Evolutionary conservation across 257 asterid genomes (phyloP).

Genomic region (Scutellaria barbata): DNA sequence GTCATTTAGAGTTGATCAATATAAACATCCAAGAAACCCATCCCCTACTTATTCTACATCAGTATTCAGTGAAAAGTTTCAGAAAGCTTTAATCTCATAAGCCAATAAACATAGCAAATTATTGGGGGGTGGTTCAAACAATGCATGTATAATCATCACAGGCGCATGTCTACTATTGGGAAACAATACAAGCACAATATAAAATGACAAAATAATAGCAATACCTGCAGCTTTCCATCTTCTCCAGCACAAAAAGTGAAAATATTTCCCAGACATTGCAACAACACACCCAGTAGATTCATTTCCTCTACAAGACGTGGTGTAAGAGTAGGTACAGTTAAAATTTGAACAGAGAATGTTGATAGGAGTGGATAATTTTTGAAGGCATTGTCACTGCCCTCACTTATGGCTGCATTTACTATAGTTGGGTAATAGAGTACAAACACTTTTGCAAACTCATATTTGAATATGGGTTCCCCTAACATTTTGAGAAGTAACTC

Average conservation of each 20-base stretch:
- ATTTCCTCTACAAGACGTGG: conserved; percentile 93
- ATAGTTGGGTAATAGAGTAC: conserved; percentile 80
- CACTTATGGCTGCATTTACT: conserved; percentile 58
- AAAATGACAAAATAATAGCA: conserved; percentile 20
- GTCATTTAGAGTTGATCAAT: background rate
- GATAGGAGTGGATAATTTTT: conserved; percentile 67
- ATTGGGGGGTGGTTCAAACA: conserved; percentile 7
- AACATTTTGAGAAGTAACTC: conserved; percentile 88
- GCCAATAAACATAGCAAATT: conserved; percentile 1
- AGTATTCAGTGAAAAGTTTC: background rate
- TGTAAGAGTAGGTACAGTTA: conserved; percentile 85
- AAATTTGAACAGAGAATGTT: conserved; percentile 90
- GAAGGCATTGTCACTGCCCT: conserved; percentile 58
- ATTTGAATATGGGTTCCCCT: conserved; percentile 87
- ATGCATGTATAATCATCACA: conserved; percentile 18
- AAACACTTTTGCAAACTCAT: conserved; percentile 89
- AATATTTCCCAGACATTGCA: conserved; percentile 75
- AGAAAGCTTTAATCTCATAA: conserved; percentile 11
- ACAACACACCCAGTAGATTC: conserved; percentile 78
- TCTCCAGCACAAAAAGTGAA: conserved; percentile 66
- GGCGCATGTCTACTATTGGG: conserved; percentile 16
- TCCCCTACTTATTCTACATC: background rate
- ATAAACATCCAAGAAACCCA: conserved; percentile 5
- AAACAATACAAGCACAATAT: conserved; percentile 13
- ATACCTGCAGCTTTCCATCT: conserved; percentile 85